These are phyloP conservation scores for Populus simonii DNA, from an alignment of 345 rosid genomes.

Conservation along the genomic window DNA sequence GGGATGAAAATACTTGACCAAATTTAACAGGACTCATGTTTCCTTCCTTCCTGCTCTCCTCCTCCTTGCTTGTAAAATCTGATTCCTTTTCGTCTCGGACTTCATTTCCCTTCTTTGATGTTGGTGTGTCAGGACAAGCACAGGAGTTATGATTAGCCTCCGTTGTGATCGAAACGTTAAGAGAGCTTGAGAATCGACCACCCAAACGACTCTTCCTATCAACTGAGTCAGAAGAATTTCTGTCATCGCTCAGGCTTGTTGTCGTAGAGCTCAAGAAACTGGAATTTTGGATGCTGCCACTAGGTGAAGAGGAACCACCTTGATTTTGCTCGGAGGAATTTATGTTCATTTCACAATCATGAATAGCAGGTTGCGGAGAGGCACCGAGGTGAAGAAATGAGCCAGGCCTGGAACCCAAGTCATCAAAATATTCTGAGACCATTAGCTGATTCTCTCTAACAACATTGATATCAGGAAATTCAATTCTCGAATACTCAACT, in stretches of 20 bases:
- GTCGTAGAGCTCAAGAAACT: conserved; percentile 65
- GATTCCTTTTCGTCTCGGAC: conserved; percentile 26
- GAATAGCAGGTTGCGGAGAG: conserved; percentile 29
- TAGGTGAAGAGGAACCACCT: conserved; percentile 32
- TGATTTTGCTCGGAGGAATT: conserved; percentile 42
- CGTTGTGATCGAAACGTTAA: conserved; percentile 20
- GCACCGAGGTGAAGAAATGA: conserved; percentile 74
- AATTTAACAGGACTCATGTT: conserved; percentile 11
- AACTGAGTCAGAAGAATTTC: conserved; percentile 56
- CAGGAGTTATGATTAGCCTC: conserved; percentile 34
- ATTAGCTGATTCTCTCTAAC: conserved; percentile 70
- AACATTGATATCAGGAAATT: conserved; percentile 72
- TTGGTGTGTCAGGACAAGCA: conserved; percentile 52
- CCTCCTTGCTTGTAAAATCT: conserved; percentile 27
- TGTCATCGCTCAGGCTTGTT: conserved; percentile 70
- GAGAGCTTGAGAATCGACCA: conserved; percentile 22
- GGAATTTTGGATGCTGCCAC: conserved; percentile 44
- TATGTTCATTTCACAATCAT: conserved; percentile 52
- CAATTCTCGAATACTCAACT: conserved; percentile 78
- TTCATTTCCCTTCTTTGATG: conserved; percentile 41
- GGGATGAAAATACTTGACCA: conserved; percentile 38
- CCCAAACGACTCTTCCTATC: conserved; percentile 40
- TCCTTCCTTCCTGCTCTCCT: conserved; percentile 23
- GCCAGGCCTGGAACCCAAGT: conserved; percentile 35
- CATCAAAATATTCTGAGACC: conserved; percentile 72